Percentiles rank a stretch among this genome's conserved stretches.
These are phyloP conservation scores for Isatis tinctoria DNA, from an alignment of 345 rosid genomes.

Conservation along the genomic window DNA sequence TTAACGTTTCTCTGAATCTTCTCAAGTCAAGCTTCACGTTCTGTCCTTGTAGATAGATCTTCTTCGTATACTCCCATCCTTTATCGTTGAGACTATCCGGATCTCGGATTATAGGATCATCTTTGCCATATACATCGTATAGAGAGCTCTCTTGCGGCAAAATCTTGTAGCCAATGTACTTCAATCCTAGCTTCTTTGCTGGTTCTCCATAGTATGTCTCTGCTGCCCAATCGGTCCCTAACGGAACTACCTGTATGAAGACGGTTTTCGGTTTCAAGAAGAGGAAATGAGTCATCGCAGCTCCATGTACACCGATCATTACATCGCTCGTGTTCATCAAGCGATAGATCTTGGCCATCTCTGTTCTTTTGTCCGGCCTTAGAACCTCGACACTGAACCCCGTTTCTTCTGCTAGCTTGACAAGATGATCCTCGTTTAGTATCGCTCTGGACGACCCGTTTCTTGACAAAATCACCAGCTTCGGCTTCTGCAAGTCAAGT, in stretches of 20 bases:
- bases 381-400: conserved; percentile 60
- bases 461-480: conserved; percentile 62
- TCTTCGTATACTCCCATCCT: conserved; percentile 83
- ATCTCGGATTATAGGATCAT: conserved; percentile 60
- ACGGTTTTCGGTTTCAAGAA: conserved; percentile 69
- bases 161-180: conserved; percentile 59
- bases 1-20: conserved; percentile 54
- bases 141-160: conserved; percentile 65
- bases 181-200: conserved; percentile 68
- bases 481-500: conserved; percentile 41
- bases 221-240: conserved; percentile 90
- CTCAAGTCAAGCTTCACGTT: conserved; percentile 52
- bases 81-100: conserved; percentile 51
- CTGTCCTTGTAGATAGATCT: conserved; percentile 65
- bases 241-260: conserved; percentile 72
- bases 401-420: conserved; percentile 52
- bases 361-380: conserved; percentile 52
- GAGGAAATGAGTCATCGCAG: conserved; percentile 88
- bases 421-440: conserved; percentile 51
- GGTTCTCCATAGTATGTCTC: conserved; percentile 82
- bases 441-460: conserved; percentile 58
- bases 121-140: conserved; percentile 46
- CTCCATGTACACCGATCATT: conserved; percentile 86
- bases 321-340: conserved; percentile 66
- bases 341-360: conserved; percentile 60